A percentile compares a stretch with the other conserved stretches of the same genome.
These are phyloP conservation scores for Chytridium lagenaria DNA, from an alignment of 371 early-diverging fungal genomes.

Conservation along the genomic window DNA sequence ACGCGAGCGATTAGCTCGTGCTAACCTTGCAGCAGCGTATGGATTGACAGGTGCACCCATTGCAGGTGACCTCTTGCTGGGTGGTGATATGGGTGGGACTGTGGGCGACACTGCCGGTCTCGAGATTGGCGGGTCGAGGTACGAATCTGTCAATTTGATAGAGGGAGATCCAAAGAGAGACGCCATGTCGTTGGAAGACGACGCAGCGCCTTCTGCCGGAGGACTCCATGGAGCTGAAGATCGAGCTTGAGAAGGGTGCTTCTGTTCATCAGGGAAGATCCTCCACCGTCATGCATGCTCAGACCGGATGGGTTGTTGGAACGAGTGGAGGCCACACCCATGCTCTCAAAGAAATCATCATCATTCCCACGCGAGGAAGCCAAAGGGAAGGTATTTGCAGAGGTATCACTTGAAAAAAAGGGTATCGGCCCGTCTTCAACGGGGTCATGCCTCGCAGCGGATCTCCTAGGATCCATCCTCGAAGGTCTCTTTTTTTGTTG, in stretches of 20 bases:
- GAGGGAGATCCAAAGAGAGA: not conserved
- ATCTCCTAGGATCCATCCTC: slow-evolving; percentile 6
- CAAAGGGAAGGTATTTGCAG: too few species aligned
- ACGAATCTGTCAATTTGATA: not conserved
- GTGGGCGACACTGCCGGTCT: not conserved
- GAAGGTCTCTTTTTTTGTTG: not conserved
- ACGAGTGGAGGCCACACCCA: not conserved
- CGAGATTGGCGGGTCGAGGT: not conserved
- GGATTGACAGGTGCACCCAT: slow-evolving; percentile 7
- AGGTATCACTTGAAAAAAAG: not conserved
- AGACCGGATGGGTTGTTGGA: not conserved
- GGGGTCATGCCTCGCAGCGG: not conserved
- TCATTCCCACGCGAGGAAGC: not conserved
- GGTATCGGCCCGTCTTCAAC: too few species aligned
- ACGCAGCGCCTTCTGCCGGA: not conserved
- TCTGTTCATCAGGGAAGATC: not conserved
- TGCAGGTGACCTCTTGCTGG: not conserved
- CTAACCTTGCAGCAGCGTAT: slow-evolving; percentile 4
- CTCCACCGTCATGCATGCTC: not conserved
- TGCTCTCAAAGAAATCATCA: not conserved
- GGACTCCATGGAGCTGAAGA: not conserved
- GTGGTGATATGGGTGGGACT: not conserved
- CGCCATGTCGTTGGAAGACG: not conserved
- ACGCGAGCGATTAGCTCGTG: slow-evolving; percentile 12
- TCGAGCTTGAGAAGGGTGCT: not conserved